Evolutionary conservation across 2,329 filamentous ascomycete species (phyloP), one percentile per base, ranked within the genome.

Genomic region (Beauveria rudraprayagi): DNA sequence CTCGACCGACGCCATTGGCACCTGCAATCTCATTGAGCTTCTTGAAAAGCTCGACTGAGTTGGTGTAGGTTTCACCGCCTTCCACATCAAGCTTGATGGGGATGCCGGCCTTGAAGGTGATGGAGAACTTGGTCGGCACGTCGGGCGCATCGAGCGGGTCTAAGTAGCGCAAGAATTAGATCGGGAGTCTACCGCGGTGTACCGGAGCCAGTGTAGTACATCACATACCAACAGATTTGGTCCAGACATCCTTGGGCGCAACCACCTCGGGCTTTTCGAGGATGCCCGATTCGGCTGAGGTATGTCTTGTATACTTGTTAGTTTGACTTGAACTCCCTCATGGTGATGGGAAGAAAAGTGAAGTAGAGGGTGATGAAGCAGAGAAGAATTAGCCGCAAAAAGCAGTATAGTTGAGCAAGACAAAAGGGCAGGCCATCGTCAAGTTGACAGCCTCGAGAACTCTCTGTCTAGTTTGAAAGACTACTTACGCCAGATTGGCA

Each of bases 221-320:
- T 22, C 43, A 63, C 61, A 68, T 70, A 69, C 66, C 65, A 40
- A 74, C 66, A n/a, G 81, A 82, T 68, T 83, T 76, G 67, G 81
- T 90, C 88, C 88, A 91, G 80, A 91, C 85, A 68, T 90, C 84
- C 66, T 83, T 77, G 22, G 87, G 86, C 47, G 87, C 81, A 62
- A 83, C 82, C 63, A 78, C 74, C 66, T 79, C 69, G n/a, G 78
- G 76, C 61, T 81, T 79, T 72, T 88, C 86, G 51, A 89, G 79
- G 64, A 85, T 87, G 70, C 90, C 90, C 56, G 87, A 87, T 79
- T 95, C 91, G 74, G 94, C 95, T 63, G 78, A 82, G 80, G 51
- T 53, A 40, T 53, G 51, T 41, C 51, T 53, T 53, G n/a, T 41
- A 53, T 41, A 53, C 50, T 53, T 41, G 51, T 53, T 41, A 41